Conservation (phyloP, 495 filamentous ascomycete species). For the Bathelium albidoporum region DNA sequence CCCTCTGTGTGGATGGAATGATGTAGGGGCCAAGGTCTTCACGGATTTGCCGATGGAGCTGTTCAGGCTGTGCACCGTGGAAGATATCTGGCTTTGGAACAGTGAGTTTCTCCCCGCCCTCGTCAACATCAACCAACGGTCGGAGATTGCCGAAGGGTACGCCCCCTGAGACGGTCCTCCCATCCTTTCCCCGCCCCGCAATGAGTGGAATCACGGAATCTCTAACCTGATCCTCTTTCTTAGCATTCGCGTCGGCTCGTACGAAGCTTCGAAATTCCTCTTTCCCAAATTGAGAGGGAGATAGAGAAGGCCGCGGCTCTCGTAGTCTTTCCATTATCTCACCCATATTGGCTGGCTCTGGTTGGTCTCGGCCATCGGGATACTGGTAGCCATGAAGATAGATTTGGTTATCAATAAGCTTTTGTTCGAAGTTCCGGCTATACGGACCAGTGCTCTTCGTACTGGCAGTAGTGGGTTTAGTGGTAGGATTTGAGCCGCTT, state of each 20-base stretch:
- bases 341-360: constrained; percentile 23
- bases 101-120: not conserved
- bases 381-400: too few species aligned
- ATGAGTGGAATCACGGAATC: constrained; percentile 28
- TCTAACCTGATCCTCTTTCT: not conserved
- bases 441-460: constrained; percentile 23
- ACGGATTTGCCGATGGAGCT: constrained; percentile 22
- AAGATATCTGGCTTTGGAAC: constrained; percentile 30
- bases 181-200: constrained; percentile 18
- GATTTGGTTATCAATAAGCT: constrained; percentile 28
- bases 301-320: constrained; percentile 30
- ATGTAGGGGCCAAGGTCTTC: constrained; percentile 24
- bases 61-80: constrained; percentile 29
- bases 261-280: constrained; percentile 24
- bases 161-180: constrained; percentile 16
- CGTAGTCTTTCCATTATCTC: constrained; percentile 24
- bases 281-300: constrained; percentile 29
- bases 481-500: not conserved
- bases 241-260: constrained; percentile 24
- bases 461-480: not conserved
- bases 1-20: constrained; percentile 30
- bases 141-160: constrained; percentile 30
- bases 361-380: not conserved
- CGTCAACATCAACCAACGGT: constrained; percentile 28
- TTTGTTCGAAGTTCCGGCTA: constrained; percentile 27